Evolutionary conservation across 352 stramenopile genomes (phyloP).

Genomic region (Aphanomyces cochlioides): DNA sequence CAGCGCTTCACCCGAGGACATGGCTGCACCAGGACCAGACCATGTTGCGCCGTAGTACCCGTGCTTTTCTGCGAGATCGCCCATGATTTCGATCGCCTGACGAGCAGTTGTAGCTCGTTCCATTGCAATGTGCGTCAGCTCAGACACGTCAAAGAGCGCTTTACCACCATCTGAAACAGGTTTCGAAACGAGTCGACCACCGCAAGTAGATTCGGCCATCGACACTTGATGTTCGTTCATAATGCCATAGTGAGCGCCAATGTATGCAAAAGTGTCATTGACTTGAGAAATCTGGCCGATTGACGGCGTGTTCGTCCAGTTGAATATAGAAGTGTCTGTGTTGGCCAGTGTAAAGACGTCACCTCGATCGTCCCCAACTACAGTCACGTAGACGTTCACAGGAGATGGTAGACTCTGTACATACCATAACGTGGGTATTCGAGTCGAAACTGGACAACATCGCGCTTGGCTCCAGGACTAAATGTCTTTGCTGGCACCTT

Average conservation of each 20-base stretch:
- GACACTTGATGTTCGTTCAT: constrained; percentile 83
- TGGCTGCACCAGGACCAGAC: constrained; percentile 55
- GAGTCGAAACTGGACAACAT: constrained; percentile 56
- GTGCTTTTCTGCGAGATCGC: constrained; percentile 86
- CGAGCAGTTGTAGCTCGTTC: constrained; percentile 77
- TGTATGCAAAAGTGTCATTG: constrained; percentile 65
- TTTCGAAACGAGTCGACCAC: constrained; percentile 59
- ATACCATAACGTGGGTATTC: constrained; percentile 81
- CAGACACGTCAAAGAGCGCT: constrained; percentile 84
- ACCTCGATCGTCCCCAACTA: constrained; percentile 60
- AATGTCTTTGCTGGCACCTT: constrained; percentile 67
- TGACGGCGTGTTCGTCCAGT: constrained; percentile 53
- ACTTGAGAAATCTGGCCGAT: constrained; percentile 74
- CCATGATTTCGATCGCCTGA: constrained; percentile 88
- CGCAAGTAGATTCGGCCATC: constrained; percentile 81
- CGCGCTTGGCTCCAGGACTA: constrained; percentile 42
- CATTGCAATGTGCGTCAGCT: constrained; percentile 86
- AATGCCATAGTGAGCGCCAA: constrained; percentile 75
- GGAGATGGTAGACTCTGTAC: not conserved
- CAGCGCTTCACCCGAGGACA: constrained; percentile 86
- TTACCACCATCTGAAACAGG: constrained; percentile 66
- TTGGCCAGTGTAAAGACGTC: constrained; percentile 60
- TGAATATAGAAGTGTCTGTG: constrained; percentile 64
- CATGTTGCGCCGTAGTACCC: constrained; percentile 91
- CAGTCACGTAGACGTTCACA: not conserved